Conservation (phyloP, 805 yeast genomes). For the Millerozyma miso region DNA sequence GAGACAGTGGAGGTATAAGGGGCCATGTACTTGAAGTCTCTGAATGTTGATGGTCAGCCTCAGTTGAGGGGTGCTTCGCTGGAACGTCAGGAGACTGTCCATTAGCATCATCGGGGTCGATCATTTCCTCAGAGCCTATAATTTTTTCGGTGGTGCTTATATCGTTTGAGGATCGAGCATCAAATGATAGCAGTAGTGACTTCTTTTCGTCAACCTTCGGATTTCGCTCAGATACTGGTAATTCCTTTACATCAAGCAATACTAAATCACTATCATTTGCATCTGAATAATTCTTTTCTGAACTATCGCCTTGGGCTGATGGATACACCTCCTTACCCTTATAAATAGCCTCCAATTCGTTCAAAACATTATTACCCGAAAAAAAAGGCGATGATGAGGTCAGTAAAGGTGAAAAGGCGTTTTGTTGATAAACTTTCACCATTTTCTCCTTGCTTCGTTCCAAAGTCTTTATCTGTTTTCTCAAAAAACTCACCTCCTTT, state of each 20-base stretch:
- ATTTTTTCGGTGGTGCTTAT: not conserved
- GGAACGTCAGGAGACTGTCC: not conserved
- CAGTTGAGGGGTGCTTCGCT: not conserved
- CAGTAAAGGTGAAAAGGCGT: not conserved
- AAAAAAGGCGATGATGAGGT: not conserved
- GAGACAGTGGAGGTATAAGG: too few relatives aligned
- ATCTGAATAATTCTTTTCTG: not conserved
- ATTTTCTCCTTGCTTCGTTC: constrained; percentile 8
- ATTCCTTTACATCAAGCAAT: not conserved
- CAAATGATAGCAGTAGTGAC: not conserved
- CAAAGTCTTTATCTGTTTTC: constrained; percentile 17
- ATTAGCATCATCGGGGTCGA: not conserved
- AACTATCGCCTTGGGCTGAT: not conserved
- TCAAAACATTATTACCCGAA: not conserved
- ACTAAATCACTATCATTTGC: not conserved
- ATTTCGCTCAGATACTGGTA: not conserved
- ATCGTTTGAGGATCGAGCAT: not conserved
- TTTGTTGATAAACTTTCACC: not conserved
- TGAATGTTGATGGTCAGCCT: too few relatives aligned
- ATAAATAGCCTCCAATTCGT: not conserved
- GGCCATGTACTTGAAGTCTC: too few relatives aligned
- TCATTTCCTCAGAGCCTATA: not conserved
- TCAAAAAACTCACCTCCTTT: constrained; percentile 21
- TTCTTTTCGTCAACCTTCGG: not conserved
- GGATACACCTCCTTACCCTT: too few relatives aligned